Percentiles rank a stretch among this genome's conserved stretches.
These are phyloP conservation scores for Alternaria brassicicola DNA, from an alignment of 2,329 filamentous ascomycete species.

Conservation along the genomic window DNA sequence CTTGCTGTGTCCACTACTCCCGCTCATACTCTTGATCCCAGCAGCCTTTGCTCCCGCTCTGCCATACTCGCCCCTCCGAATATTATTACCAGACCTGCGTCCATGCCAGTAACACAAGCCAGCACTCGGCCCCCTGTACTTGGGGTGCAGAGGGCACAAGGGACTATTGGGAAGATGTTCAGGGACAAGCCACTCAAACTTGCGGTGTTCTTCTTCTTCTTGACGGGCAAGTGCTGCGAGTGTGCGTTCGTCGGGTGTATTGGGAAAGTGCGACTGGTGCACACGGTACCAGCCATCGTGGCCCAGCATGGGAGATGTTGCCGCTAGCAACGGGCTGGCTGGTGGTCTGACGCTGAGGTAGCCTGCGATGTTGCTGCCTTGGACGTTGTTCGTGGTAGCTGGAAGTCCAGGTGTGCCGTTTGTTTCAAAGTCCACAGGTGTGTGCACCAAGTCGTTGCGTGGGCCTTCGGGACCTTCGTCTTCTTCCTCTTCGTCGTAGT, in stretches of 20 bases:
- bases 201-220: slow-evolving; percentile 35
- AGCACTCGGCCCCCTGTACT: slow-evolving; percentile 46
- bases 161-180: slow-evolving; percentile 54
- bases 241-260: slow-evolving; percentile 6
- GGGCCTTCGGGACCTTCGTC: slow-evolving; percentile 36
- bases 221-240: slow-evolving; percentile 14
- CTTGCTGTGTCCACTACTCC: not conserved
- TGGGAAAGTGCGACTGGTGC: slow-evolving; percentile 6
- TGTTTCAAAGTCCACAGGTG: not conserved
- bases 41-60: slow-evolving; percentile 4
- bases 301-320: slow-evolving; percentile 1
- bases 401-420: slow-evolving; percentile 9
- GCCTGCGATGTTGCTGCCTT: not conserved
- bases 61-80: slow-evolving; percentile 13
- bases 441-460: not conserved
- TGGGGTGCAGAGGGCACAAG: slow-evolving; percentile 51
- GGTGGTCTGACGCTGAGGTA: slow-evolving; percentile 18
- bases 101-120: slow-evolving; percentile 54
- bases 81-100: slow-evolving; percentile 36
- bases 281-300: slow-evolving; percentile 25
- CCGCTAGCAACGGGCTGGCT: not conserved
- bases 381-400: not conserved
- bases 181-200: slow-evolving; percentile 50
- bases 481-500: slow-evolving; percentile 13
- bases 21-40: not conserved